Conservation (phyloP, 176 grass and related monocot genomes). For the Olyra latifolia region DNA sequence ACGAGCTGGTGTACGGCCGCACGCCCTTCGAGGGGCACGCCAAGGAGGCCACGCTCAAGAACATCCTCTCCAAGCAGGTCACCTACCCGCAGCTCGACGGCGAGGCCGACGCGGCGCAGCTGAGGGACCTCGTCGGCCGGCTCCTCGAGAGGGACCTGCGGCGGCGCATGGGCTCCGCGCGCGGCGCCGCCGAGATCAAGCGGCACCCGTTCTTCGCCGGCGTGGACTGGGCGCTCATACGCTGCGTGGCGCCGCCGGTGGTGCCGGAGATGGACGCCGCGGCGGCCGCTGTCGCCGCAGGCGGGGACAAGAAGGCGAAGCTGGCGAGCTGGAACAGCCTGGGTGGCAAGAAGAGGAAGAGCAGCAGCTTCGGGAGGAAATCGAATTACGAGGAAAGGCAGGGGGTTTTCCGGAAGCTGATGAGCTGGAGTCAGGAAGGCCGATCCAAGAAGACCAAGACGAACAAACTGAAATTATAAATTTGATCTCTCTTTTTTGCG, state of each 20-base stretch:
- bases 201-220: constrained; percentile 78
- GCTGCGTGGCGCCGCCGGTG: constrained; percentile 71
- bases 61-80: constrained; percentile 75
- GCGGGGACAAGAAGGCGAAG: constrained; percentile 33
- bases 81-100: constrained; percentile 55
- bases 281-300: constrained; percentile 1
- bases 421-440: constrained; percentile 38
- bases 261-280: constrained; percentile 41
- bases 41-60: constrained; percentile 84
- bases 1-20: constrained; percentile 87
- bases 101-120: constrained; percentile 56
- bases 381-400: constrained; percentile 43
- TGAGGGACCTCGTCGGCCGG: constrained; percentile 56
- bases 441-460: constrained; percentile 40
- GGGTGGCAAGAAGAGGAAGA: constrained; percentile 49
- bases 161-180: constrained; percentile 61
- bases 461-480: constrained; percentile 14
- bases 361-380: constrained; percentile 36
- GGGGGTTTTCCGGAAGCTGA: constrained; percentile 49
- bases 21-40: constrained; percentile 85
- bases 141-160: constrained; percentile 77
- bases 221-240: constrained; percentile 75
- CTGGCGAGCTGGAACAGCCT: constrained; percentile 69
- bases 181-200: constrained; percentile 87
- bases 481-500: too few relatives aligned